Conservation (phyloP, 2,329 filamentous ascomycete species). For the Tympanopsis confertula region DNA sequence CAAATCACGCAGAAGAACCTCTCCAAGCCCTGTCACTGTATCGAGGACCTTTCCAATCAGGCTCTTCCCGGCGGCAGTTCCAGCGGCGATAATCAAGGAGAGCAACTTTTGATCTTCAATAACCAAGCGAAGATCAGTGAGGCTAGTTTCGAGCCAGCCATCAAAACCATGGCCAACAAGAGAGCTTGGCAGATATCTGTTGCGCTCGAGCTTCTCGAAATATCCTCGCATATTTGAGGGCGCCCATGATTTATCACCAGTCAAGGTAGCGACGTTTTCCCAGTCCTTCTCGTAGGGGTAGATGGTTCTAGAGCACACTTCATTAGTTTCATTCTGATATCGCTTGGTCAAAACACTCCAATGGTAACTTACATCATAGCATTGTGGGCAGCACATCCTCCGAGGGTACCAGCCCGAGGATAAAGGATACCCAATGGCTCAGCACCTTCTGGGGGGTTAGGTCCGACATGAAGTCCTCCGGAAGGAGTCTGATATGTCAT, state of each 20-base stretch:
- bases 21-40: slow-evolving; percentile 25
- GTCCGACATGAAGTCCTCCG: slow-evolving; percentile 23
- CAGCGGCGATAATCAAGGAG: slow-evolving; percentile 29
- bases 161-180: slow-evolving; percentile 36
- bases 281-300: slow-evolving; percentile 49
- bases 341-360: not conserved
- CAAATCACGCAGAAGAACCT: slow-evolving; percentile 29
- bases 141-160: slow-evolving; percentile 37
- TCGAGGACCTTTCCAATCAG: slow-evolving; percentile 18
- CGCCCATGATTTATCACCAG: slow-evolving; percentile 47
- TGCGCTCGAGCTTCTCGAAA: slow-evolving; percentile 42
- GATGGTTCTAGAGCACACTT: slow-evolving; percentile 22
- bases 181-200: slow-evolving; percentile 28
- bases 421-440: slow-evolving; percentile 31
- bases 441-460: slow-evolving; percentile 24
- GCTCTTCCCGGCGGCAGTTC: slow-evolving; percentile 27
- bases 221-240: slow-evolving; percentile 48
- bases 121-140: slow-evolving; percentile 31
- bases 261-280: slow-evolving; percentile 40
- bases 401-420: slow-evolving; percentile 31
- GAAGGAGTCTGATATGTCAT: slow-evolving; percentile 32
- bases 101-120: slow-evolving; percentile 30
- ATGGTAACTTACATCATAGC: slow-evolving; percentile 34
- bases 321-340: not conserved
- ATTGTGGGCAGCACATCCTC: slow-evolving; percentile 45